phyloP scores from a whole-genome alignment of 306 rosid genomes.

The Mimosa bimucronata region DNA sequence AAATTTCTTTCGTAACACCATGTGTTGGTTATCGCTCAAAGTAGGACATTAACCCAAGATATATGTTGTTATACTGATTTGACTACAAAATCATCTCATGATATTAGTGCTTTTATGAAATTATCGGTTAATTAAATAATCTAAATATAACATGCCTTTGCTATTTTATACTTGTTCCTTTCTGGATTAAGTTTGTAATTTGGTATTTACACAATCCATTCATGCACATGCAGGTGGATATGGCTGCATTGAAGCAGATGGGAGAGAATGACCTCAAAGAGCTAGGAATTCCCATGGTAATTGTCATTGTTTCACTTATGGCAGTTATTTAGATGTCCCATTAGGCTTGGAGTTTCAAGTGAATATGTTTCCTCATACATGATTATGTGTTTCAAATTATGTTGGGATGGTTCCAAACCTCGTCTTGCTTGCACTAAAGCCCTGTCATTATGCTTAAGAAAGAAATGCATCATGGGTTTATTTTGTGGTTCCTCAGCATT shows the following conservation, averaged over 20 bases:
- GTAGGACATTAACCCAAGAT: background rate
- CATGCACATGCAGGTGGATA: conserved; percentile 67
- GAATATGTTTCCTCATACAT: background rate
- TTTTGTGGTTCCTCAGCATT: background rate
- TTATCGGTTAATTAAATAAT: background rate
- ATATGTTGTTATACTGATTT: background rate
- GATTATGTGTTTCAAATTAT: background rate
- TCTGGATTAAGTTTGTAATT: conserved; percentile 24
- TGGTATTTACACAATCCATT: conserved; percentile 26
- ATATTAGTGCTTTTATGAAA: background rate
- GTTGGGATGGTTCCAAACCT: background rate
- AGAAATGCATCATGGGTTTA: background rate
- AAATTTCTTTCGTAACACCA: conserved; percentile 1
- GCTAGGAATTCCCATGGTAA: conserved; percentile 98
- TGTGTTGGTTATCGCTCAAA: background rate
- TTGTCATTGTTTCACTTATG: conserved; percentile 24
- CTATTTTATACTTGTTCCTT: background rate
- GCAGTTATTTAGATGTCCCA: conserved; percentile 15
- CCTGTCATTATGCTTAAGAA: conserved; percentile 18
- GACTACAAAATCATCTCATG: background rate
- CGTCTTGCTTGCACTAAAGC: background rate
- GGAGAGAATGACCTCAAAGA: conserved; percentile 94
- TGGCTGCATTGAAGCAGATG: conserved; percentile 94
- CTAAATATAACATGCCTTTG: background rate
- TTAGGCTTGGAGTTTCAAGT: conserved; percentile 21